Percentiles rank a stretch among this genome's conserved stretches.
Conservation (phyloP, 306 rosid species). For the Vigna nakashimae region DNA sequence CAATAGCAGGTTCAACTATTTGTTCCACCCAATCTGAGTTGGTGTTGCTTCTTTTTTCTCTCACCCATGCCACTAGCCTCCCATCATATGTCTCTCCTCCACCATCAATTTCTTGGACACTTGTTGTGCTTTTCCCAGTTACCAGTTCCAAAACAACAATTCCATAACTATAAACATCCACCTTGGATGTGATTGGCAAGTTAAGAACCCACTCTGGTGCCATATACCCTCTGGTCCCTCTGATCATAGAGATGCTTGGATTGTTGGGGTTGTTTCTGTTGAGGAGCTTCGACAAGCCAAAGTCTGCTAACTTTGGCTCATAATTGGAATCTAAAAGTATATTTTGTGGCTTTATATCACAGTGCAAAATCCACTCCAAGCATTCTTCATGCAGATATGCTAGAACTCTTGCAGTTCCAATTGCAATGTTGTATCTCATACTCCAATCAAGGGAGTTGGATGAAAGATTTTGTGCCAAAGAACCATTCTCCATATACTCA, state of each 20-base stretch:
- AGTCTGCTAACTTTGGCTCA: slow-evolving; percentile 42
- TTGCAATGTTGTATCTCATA: slow-evolving; percentile 37
- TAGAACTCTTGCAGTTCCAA: slow-evolving; percentile 42
- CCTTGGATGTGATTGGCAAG: slow-evolving; percentile 42
- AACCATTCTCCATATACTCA: slow-evolving; percentile 48
- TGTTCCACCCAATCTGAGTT: slow-evolving; percentile 35
- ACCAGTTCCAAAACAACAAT: slow-evolving; percentile 43
- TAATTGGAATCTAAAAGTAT: slow-evolving; percentile 43
- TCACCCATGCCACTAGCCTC: slow-evolving; percentile 46
- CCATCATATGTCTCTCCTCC: slow-evolving; percentile 34
- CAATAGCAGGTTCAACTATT: slow-evolving; percentile 53
- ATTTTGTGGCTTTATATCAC: slow-evolving; percentile 47
- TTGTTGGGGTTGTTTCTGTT: slow-evolving; percentile 34
- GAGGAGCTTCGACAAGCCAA: slow-evolving; percentile 44
- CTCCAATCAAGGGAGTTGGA: slow-evolving; percentile 41
- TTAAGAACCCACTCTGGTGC: slow-evolving; percentile 46
- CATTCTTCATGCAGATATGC: slow-evolving; percentile 46
- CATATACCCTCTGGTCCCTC: slow-evolving; percentile 48
- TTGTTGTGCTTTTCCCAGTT: slow-evolving; percentile 32
- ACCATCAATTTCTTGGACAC: slow-evolving; percentile 12
- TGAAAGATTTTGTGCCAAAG: slow-evolving; percentile 41
- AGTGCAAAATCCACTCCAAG: slow-evolving; percentile 47
- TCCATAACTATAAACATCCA: slow-evolving; percentile 48
- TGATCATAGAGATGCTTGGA: slow-evolving; percentile 23
- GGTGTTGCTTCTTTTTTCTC: slow-evolving; percentile 37